Evolutionary conservation across 345 rosid species (phyloP).

Genomic region (Bruguiera sexangula): DNA sequence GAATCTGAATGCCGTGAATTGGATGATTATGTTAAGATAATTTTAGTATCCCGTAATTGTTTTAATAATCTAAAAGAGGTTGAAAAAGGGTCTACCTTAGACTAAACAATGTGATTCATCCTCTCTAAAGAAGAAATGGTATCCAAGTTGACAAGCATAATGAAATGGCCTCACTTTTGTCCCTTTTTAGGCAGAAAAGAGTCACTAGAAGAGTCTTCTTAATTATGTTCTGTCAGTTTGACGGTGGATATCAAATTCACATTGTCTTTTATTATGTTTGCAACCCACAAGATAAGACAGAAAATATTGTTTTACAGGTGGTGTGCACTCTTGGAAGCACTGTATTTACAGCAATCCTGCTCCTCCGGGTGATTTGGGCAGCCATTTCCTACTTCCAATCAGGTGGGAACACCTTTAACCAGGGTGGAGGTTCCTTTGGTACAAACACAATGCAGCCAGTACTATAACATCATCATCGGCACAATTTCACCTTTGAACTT

Average conservation of each 20-base stretch:
- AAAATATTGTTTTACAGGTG: conserved; percentile 38
- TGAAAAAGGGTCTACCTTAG: background rate
- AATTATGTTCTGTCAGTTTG: background rate
- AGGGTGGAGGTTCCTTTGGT: conserved; percentile 36
- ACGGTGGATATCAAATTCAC: background rate
- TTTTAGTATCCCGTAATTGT: background rate
- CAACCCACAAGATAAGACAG: background rate
- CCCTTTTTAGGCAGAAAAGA: too few species aligned
- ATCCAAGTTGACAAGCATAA: background rate
- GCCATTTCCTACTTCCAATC: conserved; percentile 56
- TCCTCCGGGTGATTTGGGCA: conserved; percentile 63
- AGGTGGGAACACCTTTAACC: conserved; percentile 41
- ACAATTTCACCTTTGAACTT: background rate
- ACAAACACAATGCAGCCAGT: conserved; percentile 31
- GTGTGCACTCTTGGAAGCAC: conserved; percentile 71
- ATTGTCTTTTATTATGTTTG: background rate
- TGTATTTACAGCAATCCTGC: conserved; percentile 54
- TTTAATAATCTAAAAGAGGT: background rate
- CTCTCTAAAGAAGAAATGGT: background rate
- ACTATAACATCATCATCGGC: conserved; percentile 1
- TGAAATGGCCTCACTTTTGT: background rate
- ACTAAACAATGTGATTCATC: background rate
- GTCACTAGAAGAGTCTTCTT: too few species aligned
- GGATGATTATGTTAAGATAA: background rate
- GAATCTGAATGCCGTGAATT: background rate